phyloP scores from a whole-genome alignment of 148 eudicot species.

The Pouteria glomerata region DNA sequence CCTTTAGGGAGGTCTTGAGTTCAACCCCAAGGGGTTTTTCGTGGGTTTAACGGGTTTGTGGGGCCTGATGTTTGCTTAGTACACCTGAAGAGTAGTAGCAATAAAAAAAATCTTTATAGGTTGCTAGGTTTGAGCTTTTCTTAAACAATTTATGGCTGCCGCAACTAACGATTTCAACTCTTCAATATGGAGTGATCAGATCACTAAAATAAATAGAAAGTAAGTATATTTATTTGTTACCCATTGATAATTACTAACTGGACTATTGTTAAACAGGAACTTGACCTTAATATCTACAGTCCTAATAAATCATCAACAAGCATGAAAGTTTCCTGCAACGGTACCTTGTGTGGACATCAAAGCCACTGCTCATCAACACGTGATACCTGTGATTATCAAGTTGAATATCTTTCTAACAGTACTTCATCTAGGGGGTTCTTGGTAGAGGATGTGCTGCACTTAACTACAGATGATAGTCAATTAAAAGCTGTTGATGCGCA shows the following conservation, averaged over 20 bases:
- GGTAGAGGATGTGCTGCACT: conserved; percentile 72
- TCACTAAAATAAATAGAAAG: background rate
- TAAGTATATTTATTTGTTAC: background rate
- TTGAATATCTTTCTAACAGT: conserved; percentile 48
- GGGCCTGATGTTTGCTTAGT: too few relatives aligned
- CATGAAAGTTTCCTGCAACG: conserved; percentile 47
- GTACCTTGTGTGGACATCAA: conserved; percentile 36
- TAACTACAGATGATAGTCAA: conserved; percentile 40
- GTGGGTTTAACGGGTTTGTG: too few relatives aligned
- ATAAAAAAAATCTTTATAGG: too few relatives aligned
- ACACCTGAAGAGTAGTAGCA: too few relatives aligned
- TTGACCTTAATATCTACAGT: conserved; percentile 61
- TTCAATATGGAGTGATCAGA: background rate
- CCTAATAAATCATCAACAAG: conserved; percentile 65
- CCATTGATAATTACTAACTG: background rate
- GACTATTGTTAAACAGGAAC: conserved; percentile 15
- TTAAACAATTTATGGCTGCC: background rate
- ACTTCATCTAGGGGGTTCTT: conserved; percentile 74
- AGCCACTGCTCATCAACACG: conserved; percentile 34
- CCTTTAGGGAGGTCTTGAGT: too few relatives aligned
- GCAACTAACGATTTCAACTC: background rate
- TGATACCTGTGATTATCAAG: conserved; percentile 49
- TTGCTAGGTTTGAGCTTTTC: too few relatives aligned
- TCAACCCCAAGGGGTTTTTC: too few relatives aligned
- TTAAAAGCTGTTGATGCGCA: conserved; percentile 37